A percentile compares a stretch with the other conserved stretches of the same genome.
Conservation (phyloP, 345 rosid genomes). For the Citrus sp. region DNA sequence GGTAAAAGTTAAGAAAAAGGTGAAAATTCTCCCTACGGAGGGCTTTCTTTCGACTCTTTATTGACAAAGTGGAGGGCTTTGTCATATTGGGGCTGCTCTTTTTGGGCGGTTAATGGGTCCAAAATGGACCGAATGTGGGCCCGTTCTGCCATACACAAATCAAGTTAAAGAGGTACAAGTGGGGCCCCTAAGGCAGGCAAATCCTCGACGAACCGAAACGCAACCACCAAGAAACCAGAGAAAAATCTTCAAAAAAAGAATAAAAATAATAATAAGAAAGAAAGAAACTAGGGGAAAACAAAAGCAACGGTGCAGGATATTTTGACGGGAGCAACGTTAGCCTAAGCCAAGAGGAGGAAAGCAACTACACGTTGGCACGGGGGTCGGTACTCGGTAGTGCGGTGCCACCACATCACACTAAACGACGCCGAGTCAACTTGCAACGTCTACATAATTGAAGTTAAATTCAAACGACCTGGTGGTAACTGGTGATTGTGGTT, state of each 20-base stretch:
- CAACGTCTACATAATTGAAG: not conserved
- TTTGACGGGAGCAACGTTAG: constrained; percentile 8
- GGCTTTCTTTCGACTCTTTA: not conserved
- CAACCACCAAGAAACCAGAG: not conserved
- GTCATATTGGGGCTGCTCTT: constrained; percentile 6
- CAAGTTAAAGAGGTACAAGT: not conserved
- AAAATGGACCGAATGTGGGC: not conserved
- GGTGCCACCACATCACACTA: not conserved
- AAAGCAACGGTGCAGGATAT: constrained; percentile 24
- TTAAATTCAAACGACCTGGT: not conserved
- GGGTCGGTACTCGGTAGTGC: not conserved
- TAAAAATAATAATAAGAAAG: not conserved
- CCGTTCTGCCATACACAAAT: not conserved
- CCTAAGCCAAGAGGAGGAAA: not conserved
- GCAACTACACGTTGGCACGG: constrained; percentile 3
- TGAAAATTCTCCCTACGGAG: not conserved
- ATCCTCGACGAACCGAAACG: constrained; percentile 16
- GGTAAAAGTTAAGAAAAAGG: constrained; percentile 12
- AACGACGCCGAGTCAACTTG: not conserved
- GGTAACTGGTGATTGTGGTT: not conserved
- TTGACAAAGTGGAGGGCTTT: constrained; percentile 1
- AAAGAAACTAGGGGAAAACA: not conserved
- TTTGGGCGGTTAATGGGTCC: constrained; percentile 32
- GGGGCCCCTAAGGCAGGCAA: not conserved
- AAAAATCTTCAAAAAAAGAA: not conserved